Base-by-base conservation (phyloP, 768 basidiomycete genomes). In the Floccularia luteovirens region DNA sequence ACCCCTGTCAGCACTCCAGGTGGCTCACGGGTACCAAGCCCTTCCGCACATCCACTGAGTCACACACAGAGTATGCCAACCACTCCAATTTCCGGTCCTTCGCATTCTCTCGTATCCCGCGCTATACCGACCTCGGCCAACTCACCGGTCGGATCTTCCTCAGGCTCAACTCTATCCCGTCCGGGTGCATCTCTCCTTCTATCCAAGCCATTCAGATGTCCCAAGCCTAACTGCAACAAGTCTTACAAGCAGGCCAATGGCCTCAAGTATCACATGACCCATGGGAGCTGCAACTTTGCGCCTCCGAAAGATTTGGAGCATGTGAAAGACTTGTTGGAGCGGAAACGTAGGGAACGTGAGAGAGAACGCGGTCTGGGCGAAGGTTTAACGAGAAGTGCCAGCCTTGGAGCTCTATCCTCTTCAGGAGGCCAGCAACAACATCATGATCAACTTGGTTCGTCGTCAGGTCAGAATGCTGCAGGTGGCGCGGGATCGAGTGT, bases 201-300 rank as follows among this genome's bases (percentile, higher is more conserved):
- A 36, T 79, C 77, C 43, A 92, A 92, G 60, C 89, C 90, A 3
- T 93, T 91, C 76, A 74, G 79, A 34, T 97, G 92, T 68, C 92
- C 92, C 7, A 93, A 93, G 58, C 80, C 88, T 0, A 90, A 91
- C 48, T 97, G 92, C 69, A 90, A 88, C 67, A 97, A 97, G 71
- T 77, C 77, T 38, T 96, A 94, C 70, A 94, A 94, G 69, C 91
- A 94, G 61, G 89, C 89, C 31, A 96, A 96, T 50, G 82, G 92
- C 8, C 70, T 97, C 52, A 94, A 96, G 67, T 92, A 93, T 62
- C 90, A 93, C 60, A 82, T 90, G 71, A 87, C 84, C 6, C 90
- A 90, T 56, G 90, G 92, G 6, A 83, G 82, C 47, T 97, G 92
- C 62, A 91, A 90, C 59, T 94, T 91, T 58, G 85, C 89, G 0